Conservation (phyloP, 345 rosid genomes). For the Trapa bicornis region DNA sequence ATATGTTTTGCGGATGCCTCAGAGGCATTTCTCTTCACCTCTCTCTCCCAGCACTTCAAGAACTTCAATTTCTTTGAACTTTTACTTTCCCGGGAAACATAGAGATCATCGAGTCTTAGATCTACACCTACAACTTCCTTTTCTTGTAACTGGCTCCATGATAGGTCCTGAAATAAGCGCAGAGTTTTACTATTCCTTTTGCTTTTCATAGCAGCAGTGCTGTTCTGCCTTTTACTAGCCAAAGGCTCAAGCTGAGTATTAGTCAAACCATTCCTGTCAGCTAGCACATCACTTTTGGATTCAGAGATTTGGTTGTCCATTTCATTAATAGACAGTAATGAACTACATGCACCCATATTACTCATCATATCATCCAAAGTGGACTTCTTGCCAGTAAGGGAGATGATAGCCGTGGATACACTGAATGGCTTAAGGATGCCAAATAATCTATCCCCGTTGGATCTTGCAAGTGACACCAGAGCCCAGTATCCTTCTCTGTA, state of each 20-base stretch:
- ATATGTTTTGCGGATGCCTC: constrained; percentile 16
- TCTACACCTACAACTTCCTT: constrained; percentile 34
- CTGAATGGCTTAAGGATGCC: constrained; percentile 83
- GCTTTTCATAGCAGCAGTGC: constrained; percentile 16
- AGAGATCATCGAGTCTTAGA: constrained; percentile 48
- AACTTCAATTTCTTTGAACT: constrained; percentile 69
- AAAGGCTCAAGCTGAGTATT: constrained; percentile 14
- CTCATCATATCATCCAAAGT: constrained; percentile 13
- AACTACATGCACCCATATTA: neutral
- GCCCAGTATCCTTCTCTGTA: constrained; percentile 57
- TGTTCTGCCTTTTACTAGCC: constrained; percentile 11
- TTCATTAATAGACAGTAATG: neutral
- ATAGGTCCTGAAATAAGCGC: constrained; percentile 28
- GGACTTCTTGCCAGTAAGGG: constrained; percentile 7
- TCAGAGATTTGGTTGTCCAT: constrained; percentile 6
- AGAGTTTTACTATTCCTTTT: constrained; percentile 26
- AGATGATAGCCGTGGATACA: constrained; percentile 46
- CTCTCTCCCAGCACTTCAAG: constrained; percentile 90
- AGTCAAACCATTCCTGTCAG: constrained; percentile 4
- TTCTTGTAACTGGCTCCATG: constrained; percentile 50
- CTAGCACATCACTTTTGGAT: constrained; percentile 8
- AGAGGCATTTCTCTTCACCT: constrained; percentile 36
- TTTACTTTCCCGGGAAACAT: constrained; percentile 31
- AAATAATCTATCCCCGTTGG: constrained; percentile 21
- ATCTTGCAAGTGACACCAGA: constrained; percentile 39